Conservation (phyloP, 1,139 yeast genomes). For the Candida tropicalis region DNA sequence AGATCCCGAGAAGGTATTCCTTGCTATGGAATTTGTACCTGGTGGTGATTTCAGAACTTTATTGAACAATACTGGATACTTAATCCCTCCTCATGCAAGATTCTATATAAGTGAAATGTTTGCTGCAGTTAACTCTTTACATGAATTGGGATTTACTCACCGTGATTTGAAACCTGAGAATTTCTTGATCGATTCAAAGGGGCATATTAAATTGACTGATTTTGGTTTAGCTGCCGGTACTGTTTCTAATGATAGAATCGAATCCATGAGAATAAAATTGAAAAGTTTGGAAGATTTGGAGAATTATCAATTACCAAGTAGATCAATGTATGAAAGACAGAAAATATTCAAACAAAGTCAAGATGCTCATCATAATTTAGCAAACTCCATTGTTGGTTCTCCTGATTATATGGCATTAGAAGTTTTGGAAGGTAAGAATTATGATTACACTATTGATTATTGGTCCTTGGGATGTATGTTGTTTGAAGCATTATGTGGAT, state of each 20-base stretch:
- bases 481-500: slow-evolving; percentile 91
- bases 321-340: slow-evolving; percentile 86
- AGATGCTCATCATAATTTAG: slow-evolving; percentile 69
- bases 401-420: slow-evolving; percentile 99
- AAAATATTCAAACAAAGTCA: slow-evolving; percentile 78
- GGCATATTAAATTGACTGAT: slow-evolving; percentile 95
- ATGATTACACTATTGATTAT: slow-evolving; percentile 95
- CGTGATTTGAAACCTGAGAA: slow-evolving; percentile 98
- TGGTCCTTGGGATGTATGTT: slow-evolving; percentile 98
- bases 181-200: slow-evolving; percentile 89
- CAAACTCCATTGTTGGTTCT: slow-evolving; percentile 95
- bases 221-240: slow-evolving; percentile 98
- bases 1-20: slow-evolving; percentile 83
- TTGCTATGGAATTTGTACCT: slow-evolving; percentile 99
- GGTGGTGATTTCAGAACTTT: slow-evolving; percentile 98
- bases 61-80: slow-evolving; percentile 87
- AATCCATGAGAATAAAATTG: slow-evolving; percentile 84
- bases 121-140: slow-evolving; percentile 89
- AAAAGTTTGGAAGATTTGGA: slow-evolving; percentile 71
- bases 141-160: slow-evolving; percentile 94
- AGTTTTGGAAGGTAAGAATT: slow-evolving; percentile 89
- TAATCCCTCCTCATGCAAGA: slow-evolving; percentile 94
- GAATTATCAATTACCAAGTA: slow-evolving; percentile 70
- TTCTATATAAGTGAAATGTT: slow-evolving; percentile 97
- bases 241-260: slow-evolving; percentile 90